Base-by-base conservation (phyloP, 495 filamentous ascomycete genomes). In the Talaromyces proteolyticus region DNA sequence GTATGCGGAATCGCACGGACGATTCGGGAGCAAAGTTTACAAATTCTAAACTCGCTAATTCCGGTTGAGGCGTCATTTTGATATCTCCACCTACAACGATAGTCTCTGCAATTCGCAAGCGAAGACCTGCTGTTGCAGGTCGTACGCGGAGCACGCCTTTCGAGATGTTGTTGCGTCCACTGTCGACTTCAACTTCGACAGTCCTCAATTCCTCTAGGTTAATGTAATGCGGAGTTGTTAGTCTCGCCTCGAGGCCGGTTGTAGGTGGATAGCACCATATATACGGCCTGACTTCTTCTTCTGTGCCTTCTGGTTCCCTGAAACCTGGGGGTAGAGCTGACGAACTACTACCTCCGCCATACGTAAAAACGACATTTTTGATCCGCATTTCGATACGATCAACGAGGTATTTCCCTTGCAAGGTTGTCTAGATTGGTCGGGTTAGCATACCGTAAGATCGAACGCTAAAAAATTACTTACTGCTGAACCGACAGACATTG, bases 61-160 rank as follows among this genome's bases (percentile, higher is more conserved):
- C 81, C 7, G 73, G 68, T 49, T 79, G 85, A 11, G 81, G 75
- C 0, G 72, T 72, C 7, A 79, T 62, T 6, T 69, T 60, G 5
- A 85, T 58, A n/a, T 72, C 65, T 1, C 78, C 75, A 38, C 77
- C 72, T 3, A 84, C 63, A 24, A 84, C 65, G 42, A 78, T 73
- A 1, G 84, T 73, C 54, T 91, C 84, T 29, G 81, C 79, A 39
- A 86, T 91, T 49, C 89, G 79, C 12, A 99, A 74, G 38, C 94
- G 77, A 25, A 99, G 67, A 0, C 94, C 94, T 20, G 91, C 93
- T 3, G 94, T 92, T 3, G 86, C 89, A 51, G 91, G 79, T 56
- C 84, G 80, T 22, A 96, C 71, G 25, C 84, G 82, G 46, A 99
- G 62, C 50, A 86, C 84, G 29, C 82, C 84, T 11, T 59, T 75